Evolutionary conservation across 2,329 filamentous ascomycete species (phyloP), one percentile per base, ranked within the genome.

Genomic region (Aspergillus sergii): DNA sequence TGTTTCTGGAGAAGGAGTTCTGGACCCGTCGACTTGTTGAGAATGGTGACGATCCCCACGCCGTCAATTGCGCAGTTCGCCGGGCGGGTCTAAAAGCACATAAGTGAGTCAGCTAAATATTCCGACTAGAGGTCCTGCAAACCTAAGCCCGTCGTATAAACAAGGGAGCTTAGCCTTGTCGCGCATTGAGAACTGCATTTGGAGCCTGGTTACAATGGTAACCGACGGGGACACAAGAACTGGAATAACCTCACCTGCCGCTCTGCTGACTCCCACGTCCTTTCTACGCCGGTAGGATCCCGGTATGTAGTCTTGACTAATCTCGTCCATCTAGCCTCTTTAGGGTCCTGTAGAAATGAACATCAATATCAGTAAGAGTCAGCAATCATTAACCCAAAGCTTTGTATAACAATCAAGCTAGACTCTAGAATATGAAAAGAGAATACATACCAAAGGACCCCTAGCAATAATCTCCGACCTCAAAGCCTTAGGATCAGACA

Each of bases 1-100:
- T 89, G 84, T 63, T 87, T 81, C 64, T 87, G 83, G 56, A 88
- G 80, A 56, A 88, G 79, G 46, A 82, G 64, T 68, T 81, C 75
- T 34, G 79, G 74, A 14, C 86, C 85, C 41, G 80, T 82, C 1
- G 82, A 75, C 4, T 88, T 84, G 32, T 81, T 81, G 36, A 86
- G 78, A 59, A 87, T 87, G 30, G 86, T 85, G 19, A 89, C 85
- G 32, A 86, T 86, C 60, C 88, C 87, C 10, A 88, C 82, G 55
- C 85, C 86, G 50, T 84, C 82, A 46, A 83, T 81, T 14, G 81
- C 81, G 48, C 84, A 83, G 26, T 83, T 86, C 64, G 84, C 83
- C 34, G 80, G 80, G 10, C 80, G 77, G 48, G 80, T 81, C 79
- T 81, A 59, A 26, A 51, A 26, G n/a, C 26, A 21, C n/a, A 23